A percentile compares a stretch with the other conserved stretches of the same genome.
Conservation (phyloP, 345 rosid species). For the Hibiscus syriacus region DNA sequence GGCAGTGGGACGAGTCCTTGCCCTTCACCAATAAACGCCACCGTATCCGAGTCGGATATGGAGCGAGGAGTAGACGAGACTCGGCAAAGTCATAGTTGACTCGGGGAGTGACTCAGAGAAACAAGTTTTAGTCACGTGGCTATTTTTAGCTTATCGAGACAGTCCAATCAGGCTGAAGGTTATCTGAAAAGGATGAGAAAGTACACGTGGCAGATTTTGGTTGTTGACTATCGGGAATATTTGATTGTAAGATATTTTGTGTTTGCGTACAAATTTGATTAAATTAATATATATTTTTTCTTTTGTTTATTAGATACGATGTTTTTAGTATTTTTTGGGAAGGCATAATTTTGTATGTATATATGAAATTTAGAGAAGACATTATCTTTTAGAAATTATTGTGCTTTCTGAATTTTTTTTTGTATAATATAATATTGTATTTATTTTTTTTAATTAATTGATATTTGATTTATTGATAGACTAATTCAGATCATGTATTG, state of each 20-base stretch:
- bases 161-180: background rate
- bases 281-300: background rate
- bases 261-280: background rate
- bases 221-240: background rate
- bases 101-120: background rate
- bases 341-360: too few relatives aligned
- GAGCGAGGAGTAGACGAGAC: constrained; percentile 32
- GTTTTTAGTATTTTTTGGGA: too few relatives aligned
- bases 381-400: too few relatives aligned
- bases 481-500: too few relatives aligned
- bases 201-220: background rate
- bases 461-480: too few relatives aligned
- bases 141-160: background rate
- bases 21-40: constrained; percentile 15
- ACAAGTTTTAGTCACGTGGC: background rate
- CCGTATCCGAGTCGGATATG: constrained; percentile 29
- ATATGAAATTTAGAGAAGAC: too few relatives aligned
- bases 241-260: background rate
- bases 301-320: background rate
- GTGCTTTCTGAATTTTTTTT: too few relatives aligned
- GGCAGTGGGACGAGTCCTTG: constrained; percentile 12
- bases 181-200: background rate
- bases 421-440: too few relatives aligned
- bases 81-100: constrained; percentile 9
- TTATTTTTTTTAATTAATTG: too few relatives aligned